Percentiles rank a stretch among this genome's conserved stretches.
phyloP scores from a whole-genome alignment of 768 basidiomycete genomes.

The Nevesoporus exiguus region DNA sequence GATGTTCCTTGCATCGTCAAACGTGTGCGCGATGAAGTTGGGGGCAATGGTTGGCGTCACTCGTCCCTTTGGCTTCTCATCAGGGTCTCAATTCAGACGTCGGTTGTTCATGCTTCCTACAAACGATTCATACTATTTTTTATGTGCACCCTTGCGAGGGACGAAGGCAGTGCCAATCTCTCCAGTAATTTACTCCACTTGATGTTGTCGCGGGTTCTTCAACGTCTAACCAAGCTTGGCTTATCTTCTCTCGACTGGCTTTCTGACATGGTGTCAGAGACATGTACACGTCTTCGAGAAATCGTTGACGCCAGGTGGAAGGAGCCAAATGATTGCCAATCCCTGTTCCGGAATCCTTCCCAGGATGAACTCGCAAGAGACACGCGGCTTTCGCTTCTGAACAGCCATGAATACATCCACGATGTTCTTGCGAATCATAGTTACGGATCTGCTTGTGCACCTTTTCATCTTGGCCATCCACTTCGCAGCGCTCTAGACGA shows the following conservation, averaged over 20 bases:
- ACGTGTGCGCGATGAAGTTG: not conserved
- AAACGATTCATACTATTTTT: not conserved
- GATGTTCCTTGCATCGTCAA: not conserved
- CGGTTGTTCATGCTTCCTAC: not conserved
- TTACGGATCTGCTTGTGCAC: not conserved
- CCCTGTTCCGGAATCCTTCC: not conserved
- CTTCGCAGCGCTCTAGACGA: slow-evolving; percentile 9
- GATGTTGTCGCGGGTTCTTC: not conserved
- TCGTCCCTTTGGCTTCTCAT: not conserved
- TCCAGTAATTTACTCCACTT: not conserved
- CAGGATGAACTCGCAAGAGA: slow-evolving; percentile 15
- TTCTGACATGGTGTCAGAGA: not conserved
- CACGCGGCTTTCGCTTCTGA: slow-evolving; percentile 31
- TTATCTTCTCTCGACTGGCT: not conserved
- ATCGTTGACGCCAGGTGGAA: slow-evolving; percentile 35
- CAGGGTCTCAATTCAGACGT: too few species aligned
- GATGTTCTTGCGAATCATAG: slow-evolving; percentile 7
- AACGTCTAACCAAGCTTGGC: not conserved
- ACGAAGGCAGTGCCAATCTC: not conserved
- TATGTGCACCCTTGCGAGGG: not conserved
- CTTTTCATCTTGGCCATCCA: slow-evolving; percentile 1
- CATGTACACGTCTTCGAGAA: slow-evolving; percentile 1
- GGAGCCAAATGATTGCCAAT: slow-evolving; percentile 19
- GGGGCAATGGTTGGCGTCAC: too few species aligned
- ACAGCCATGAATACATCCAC: not conserved